phyloP scores from a whole-genome alignment of 305 asterid species.

The Fraxinus ornus region DNA sequence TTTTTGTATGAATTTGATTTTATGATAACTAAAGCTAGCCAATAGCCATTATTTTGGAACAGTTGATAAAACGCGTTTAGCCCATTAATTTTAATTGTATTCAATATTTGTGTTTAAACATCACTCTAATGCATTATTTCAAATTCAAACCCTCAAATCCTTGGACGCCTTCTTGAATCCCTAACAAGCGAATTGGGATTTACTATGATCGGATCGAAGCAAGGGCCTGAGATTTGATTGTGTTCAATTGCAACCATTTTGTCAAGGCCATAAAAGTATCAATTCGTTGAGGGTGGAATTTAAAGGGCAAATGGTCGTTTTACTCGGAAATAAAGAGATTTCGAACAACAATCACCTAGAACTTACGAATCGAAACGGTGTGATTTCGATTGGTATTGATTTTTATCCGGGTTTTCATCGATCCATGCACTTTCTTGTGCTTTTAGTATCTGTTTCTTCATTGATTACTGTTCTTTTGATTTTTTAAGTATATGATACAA shows the following conservation, averaged over 20 bases:
- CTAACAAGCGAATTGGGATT: conserved; percentile 12
- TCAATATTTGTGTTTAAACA: too few relatives aligned
- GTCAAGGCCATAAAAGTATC: conserved; percentile 25
- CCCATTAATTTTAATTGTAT: too few relatives aligned
- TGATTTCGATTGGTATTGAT: conserved; percentile 53
- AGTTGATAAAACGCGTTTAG: too few relatives aligned
- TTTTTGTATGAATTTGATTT: too few relatives aligned
- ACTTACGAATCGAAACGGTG: conserved; percentile 41
- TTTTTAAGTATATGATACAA: not conserved
- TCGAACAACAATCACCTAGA: conserved; percentile 29
- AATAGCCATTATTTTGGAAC: too few relatives aligned
- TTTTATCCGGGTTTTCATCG: not conserved
- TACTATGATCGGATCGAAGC: conserved; percentile 20
- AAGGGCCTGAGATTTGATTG: not conserved
- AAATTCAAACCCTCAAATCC: too few relatives aligned
- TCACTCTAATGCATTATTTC: too few relatives aligned
- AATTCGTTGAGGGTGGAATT: not conserved
- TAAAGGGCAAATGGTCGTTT: conserved; percentile 32
- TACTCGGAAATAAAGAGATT: conserved; percentile 36
- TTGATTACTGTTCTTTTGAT: not conserved
- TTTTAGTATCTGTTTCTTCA: not conserved
- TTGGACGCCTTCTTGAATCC: too few relatives aligned
- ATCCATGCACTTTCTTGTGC: not conserved
- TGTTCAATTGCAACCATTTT: not conserved
- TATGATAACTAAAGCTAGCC: too few relatives aligned